Evolutionary conservation across 2,329 filamentous ascomycete species (phyloP).

Genomic region (Xylariaceae sp.): DNA sequence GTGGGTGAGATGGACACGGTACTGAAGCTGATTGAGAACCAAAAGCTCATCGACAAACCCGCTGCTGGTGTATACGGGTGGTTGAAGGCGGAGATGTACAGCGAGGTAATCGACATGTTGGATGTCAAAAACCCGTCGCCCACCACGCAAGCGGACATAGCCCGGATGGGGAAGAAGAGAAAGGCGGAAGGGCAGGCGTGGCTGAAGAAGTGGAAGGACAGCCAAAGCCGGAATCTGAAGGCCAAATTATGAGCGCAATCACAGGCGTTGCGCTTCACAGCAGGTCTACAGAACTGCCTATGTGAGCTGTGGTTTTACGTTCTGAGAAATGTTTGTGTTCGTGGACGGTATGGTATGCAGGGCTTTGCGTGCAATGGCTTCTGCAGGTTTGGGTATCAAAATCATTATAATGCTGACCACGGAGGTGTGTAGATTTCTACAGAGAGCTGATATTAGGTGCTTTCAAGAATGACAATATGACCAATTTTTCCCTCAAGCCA

Average conservation of each 20-base stretch:
- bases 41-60: conserved; percentile 53
- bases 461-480: no score
- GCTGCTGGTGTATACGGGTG: conserved; percentile 57
- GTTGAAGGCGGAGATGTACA: conserved; percentile 72
- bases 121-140: conserved; percentile 33
- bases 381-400: no score
- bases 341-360: conserved; percentile 39
- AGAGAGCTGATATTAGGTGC: no score
- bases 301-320: background rate
- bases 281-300: background rate
- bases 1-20: conserved; percentile 53
- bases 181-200: conserved; percentile 42
- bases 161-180: conserved; percentile 46
- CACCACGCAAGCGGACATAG: conserved; percentile 29
- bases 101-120: conserved; percentile 56
- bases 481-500: no score
- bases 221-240: conserved; percentile 32
- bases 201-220: conserved; percentile 45
- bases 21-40: conserved; percentile 53
- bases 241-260: conserved; percentile 35
- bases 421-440: no score
- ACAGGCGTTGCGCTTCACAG: background rate
- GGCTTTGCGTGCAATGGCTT: background rate
- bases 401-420: background rate
- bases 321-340: conserved; percentile 34